phyloP scores from a whole-genome alignment of 2,329 filamentous ascomycete genomes.

The Bipolaris victoriae region DNA sequence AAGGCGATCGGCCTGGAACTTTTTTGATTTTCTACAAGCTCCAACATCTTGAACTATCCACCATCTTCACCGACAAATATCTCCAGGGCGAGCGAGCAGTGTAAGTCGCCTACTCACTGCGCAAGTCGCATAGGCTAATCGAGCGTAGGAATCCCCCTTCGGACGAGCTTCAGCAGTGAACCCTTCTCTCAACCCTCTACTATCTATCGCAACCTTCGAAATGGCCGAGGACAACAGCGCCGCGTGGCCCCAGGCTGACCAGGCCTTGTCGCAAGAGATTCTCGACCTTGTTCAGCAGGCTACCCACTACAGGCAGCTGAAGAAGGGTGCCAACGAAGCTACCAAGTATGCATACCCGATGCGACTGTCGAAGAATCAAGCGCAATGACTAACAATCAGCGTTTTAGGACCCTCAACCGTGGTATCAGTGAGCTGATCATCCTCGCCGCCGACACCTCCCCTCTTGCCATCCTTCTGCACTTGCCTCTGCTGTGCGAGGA shows the following conservation, averaged over 20 bases:
- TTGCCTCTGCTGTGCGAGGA: slow-evolving; percentile 90
- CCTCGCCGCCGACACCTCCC: slow-evolving; percentile 79
- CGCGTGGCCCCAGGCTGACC: slow-evolving; percentile 43
- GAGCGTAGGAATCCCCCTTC: slow-evolving; percentile 33
- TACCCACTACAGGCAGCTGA: slow-evolving; percentile 34
- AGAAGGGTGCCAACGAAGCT: slow-evolving; percentile 61
- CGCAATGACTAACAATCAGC: background rate
- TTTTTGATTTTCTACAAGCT: slow-evolving; percentile 17
- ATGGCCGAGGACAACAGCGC: slow-evolving; percentile 40
- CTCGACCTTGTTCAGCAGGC: slow-evolving; percentile 43
- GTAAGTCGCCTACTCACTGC: slow-evolving; percentile 18
- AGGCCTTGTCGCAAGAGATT: slow-evolving; percentile 56
- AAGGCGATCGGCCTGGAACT: slow-evolving; percentile 4
- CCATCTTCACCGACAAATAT: slow-evolving; percentile 15
- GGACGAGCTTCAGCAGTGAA: slow-evolving; percentile 48
- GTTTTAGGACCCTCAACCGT: slow-evolving; percentile 72
- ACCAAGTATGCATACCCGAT: slow-evolving; percentile 63
- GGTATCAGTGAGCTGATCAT: slow-evolving; percentile 90
- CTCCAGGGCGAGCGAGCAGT: slow-evolving; percentile 45
- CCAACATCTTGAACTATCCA: slow-evolving; percentile 12
- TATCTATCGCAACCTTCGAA: background rate
- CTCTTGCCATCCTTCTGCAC: slow-evolving; percentile 71
- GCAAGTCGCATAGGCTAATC: background rate
- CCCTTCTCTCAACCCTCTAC: slow-evolving; percentile 21
- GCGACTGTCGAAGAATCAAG: background rate